These are phyloP conservation scores for Chalciporus piperatus DNA, from an alignment of 768 basidiomycete species.

Conservation along the genomic window DNA sequence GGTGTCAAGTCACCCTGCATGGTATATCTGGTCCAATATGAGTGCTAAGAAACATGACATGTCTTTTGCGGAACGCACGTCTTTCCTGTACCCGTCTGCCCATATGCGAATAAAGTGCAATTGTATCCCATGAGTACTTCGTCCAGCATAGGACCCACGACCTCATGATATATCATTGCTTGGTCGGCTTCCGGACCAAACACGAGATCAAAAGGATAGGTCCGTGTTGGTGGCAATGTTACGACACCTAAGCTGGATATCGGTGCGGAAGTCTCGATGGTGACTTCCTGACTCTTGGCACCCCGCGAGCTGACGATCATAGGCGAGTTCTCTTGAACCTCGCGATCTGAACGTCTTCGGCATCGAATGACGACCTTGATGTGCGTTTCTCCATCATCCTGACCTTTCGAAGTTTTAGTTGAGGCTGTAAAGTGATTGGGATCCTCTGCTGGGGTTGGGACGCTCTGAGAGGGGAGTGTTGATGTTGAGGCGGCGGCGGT, in stretches of 20 bases:
- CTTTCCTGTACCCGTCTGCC: conserved; percentile 98
- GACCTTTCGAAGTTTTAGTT: conserved; percentile 27
- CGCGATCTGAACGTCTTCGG: conserved; percentile 79
- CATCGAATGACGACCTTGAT: conserved; percentile 94
- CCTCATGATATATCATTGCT: conserved; percentile 88
- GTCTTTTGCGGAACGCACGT: conserved; percentile 61
- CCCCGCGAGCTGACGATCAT: conserved; percentile 81
- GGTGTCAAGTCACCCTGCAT: conserved; percentile 94
- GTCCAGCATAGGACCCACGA: conserved; percentile 88
- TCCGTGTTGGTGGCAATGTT: conserved; percentile 71
- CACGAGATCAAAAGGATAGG: conserved; percentile 92
- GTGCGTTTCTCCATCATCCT: conserved; percentile 65
- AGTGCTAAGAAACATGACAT: conserved; percentile 3
- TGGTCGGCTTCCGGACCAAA: conserved; percentile 98
- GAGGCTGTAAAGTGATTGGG: conserved; percentile 23
- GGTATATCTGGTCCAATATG: conserved; percentile 63
- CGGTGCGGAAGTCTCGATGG: conserved; percentile 74
- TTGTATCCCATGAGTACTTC: conserved; percentile 97
- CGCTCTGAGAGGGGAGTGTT: conserved; percentile 30
- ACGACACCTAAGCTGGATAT: conserved; percentile 70
- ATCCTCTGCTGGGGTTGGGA: conserved; percentile 22
- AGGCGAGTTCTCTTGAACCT: conserved; percentile 82
- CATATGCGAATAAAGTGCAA: conserved; percentile 96
- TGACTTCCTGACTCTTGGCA: conserved; percentile 70
- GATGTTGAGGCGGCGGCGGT: conserved; percentile 46